Evolutionary conservation across 768 basidiomycete species (phyloP), one percentile per base, ranked within the genome.

Genomic region (Termitomyces sp.): DNA sequence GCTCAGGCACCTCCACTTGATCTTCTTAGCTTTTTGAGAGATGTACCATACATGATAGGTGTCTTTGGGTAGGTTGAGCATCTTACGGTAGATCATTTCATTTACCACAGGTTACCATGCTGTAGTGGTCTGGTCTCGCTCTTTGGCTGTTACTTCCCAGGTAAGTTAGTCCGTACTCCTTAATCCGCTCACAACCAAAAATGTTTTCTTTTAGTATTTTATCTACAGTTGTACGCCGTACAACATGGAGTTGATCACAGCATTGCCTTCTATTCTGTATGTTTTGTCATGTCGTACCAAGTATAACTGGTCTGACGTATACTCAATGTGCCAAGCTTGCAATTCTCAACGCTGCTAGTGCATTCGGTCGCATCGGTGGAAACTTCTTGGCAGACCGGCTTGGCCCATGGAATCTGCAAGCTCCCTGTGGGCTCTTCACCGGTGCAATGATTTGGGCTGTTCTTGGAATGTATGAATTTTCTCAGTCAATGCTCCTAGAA

Each of bases 401-500:
- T 33, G 61, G 58, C 5, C 61, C 72, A 34, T 78, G 73, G 71
- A 75, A 76, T 55, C 56, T 75, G 13, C 69, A 77, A 51, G 57
- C 76, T 13, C 70, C 73, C 0, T 65, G 67, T 36, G 75, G 73
- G 27, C 57, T 75, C 6, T 52, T 71, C 42, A 68, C 73, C 47
- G 76, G 73, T n/a, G 67, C 69, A n/a, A 72, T 76, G 60, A 73
- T 81, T 45, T 81, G 73, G 59, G 72, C 72, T 7, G 69, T 76
- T 33, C 65, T 73, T 11, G 69, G 70, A 37, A 63, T 76, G 77
- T 77, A 60, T 30, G 72, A 69, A 15, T 15, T 20, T 24, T 30
- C 44, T 34, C 31, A 11, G 5, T 30, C 59, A 3, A n/a, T 5
- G 9, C 18, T 22, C 30, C 13, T 36, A 20, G 8, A 18, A 50